These are phyloP conservation scores for Rasamsonia emersonii DNA, from an alignment of 2,329 filamentous ascomycete genomes.

Conservation along the genomic window DNA sequence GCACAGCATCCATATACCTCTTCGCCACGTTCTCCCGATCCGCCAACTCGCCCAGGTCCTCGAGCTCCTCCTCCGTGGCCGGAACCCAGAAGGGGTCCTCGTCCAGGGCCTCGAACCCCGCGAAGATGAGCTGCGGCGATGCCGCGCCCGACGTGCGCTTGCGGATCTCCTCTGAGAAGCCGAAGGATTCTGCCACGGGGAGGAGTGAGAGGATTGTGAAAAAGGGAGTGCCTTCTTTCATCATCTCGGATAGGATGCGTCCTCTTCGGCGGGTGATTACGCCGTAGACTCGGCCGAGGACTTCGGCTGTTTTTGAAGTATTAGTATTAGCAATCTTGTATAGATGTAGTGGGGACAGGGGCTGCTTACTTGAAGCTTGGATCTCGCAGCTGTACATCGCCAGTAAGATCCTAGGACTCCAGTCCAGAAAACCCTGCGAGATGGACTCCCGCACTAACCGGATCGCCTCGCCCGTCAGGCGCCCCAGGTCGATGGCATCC, in stretches of 20 bases:
- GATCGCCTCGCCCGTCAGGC: slow-evolving; percentile 88
- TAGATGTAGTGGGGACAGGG: not conserved
- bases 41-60: slow-evolving; percentile 88
- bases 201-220: slow-evolving; percentile 86
- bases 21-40: slow-evolving; percentile 95
- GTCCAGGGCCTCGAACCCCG: slow-evolving; percentile 85
- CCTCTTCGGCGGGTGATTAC: slow-evolving; percentile 94
- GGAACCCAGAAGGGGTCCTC: slow-evolving; percentile 98
- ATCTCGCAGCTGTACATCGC: slow-evolving; percentile 99
- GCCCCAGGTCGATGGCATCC: slow-evolving; percentile 55
- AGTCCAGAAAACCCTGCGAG: slow-evolving; percentile 79
- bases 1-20: slow-evolving; percentile 85
- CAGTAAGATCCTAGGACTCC: slow-evolving; percentile 88
- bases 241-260: slow-evolving; percentile 76
- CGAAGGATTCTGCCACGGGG: slow-evolving; percentile 90
- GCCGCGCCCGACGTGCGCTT: slow-evolving; percentile 88
- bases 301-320: slow-evolving; percentile 54
- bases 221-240: slow-evolving; percentile 93
- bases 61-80: slow-evolving; percentile 89
- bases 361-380: slow-evolving; percentile 69
- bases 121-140: slow-evolving; percentile 85
- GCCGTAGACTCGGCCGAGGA: slow-evolving; percentile 88
- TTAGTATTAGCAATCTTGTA: slow-evolving; percentile 6
- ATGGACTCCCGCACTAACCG: slow-evolving; percentile 80
- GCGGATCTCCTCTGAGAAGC: slow-evolving; percentile 91